Evolutionary conservation across 1,284 basidiomycete species (phyloP).

Genomic region (Sporisorium graminicola): DNA sequence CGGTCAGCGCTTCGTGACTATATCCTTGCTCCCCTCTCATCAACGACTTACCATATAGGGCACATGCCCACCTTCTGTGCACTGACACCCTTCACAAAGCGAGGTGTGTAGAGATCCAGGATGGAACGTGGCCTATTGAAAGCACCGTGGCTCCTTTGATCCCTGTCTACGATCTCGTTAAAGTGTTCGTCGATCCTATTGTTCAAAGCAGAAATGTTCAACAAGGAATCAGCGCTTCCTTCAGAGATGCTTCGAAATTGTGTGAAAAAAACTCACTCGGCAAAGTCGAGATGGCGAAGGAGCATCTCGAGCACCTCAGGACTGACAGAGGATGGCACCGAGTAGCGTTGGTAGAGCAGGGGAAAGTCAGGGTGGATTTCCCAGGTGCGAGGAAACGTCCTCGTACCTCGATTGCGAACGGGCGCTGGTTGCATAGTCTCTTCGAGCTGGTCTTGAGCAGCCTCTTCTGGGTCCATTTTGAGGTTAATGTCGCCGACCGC

Average conservation of each 20-base stretch:
- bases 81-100: constrained; percentile 42
- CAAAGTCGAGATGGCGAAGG: constrained; percentile 15
- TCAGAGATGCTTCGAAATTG: neutral
- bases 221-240: neutral
- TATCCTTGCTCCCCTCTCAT: neutral
- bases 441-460: constrained; percentile 1
- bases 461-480: neutral
- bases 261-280: constrained; percentile 14
- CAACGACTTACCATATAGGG: constrained; percentile 45
- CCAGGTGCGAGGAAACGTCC: constrained; percentile 23
- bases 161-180: constrained; percentile 20
- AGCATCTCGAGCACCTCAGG: constrained; percentile 38
- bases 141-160: constrained; percentile 23
- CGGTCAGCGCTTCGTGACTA: neutral
- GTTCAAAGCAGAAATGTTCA: neutral
- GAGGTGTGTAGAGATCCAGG: constrained; percentile 59
- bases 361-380: constrained; percentile 39
- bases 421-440: neutral
- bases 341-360: constrained; percentile 44
- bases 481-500: neutral
- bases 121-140: constrained; percentile 46
- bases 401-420: constrained; percentile 4
- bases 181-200: constrained; percentile 25
- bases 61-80: constrained; percentile 54
- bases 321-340: constrained; percentile 42